Evolutionary conservation across 371 early-diverging fungal genomes (phyloP).

Genomic region (Chytridium lagenaria): DNA sequence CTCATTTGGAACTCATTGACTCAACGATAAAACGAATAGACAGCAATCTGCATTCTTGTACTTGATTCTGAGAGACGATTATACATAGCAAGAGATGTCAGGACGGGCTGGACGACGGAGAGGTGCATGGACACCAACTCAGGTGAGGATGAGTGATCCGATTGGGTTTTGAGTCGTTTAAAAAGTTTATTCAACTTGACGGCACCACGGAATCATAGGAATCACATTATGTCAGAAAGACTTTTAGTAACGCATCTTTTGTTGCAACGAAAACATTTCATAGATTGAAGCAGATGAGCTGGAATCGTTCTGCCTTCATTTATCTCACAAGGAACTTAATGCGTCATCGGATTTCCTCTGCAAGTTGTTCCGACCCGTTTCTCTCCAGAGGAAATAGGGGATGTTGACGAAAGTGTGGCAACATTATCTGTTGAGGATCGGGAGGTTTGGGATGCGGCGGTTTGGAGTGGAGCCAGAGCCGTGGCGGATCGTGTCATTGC

Average conservation of each 20-base stretch:
- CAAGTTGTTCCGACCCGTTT: not conserved
- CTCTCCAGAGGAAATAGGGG: not conserved
- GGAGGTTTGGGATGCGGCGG: slow-evolving; percentile 8
- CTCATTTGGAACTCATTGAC: too few species aligned
- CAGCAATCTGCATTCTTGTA: too few species aligned
- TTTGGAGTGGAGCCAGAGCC: not conserved
- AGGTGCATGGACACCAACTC: slow-evolving; percentile 13
- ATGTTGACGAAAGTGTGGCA: not conserved
- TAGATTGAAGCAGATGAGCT: slow-evolving; percentile 19
- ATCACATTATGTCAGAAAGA: too few species aligned
- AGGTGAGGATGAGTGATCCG: too few species aligned
- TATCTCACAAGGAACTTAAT: slow-evolving; percentile 14
- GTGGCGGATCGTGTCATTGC: slow-evolving; percentile 7
- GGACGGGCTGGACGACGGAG: not conserved
- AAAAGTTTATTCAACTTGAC: too few species aligned
- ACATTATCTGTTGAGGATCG: not conserved
- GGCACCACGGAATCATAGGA: too few species aligned
- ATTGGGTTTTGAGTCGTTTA: too few species aligned
- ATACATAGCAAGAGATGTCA: slow-evolving; percentile 1
- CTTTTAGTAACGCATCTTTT: not conserved
- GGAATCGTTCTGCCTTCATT: slow-evolving; percentile 8
- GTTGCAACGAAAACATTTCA: not conserved
- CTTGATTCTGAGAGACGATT: not conserved
- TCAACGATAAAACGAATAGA: too few species aligned
- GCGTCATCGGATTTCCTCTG: not conserved